Evolutionary conservation across 176 grass and related monocot species (phyloP).

Genomic region (Triticum timopheevii): DNA sequence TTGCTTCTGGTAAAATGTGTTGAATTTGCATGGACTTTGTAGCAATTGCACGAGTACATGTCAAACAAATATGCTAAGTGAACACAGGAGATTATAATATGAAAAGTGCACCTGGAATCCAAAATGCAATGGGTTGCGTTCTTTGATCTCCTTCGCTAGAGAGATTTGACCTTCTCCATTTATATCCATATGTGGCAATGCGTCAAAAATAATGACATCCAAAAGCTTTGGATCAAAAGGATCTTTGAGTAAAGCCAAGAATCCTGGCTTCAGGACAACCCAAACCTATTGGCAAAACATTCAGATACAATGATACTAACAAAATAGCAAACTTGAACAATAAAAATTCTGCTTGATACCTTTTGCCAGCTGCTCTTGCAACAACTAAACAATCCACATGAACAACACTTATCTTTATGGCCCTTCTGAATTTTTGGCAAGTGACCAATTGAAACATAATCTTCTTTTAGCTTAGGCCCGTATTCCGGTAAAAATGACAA

Average conservation of each 20-base stretch:
- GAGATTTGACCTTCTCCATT: slow-evolving; percentile 73
- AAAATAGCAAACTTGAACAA: slow-evolving; percentile 27
- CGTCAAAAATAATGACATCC: slow-evolving; percentile 96
- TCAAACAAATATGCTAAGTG: slow-evolving; percentile 10
- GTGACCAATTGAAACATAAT: slow-evolving; percentile 89
- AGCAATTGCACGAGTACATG: neutral
- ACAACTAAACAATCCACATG: slow-evolving; percentile 69
- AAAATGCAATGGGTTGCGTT: slow-evolving; percentile 85
- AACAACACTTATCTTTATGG: slow-evolving; percentile 58
- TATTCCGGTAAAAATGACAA: slow-evolving; percentile 96
- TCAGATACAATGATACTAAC: slow-evolving; percentile 18
- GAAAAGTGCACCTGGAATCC: slow-evolving; percentile 74
- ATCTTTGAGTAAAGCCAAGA: slow-evolving; percentile 91
- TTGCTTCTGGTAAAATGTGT: slow-evolving; percentile 10
- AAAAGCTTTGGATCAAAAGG: slow-evolving; percentile 93
- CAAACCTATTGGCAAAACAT: slow-evolving; percentile 64
- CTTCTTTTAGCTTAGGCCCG: slow-evolving; percentile 94
- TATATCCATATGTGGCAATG: slow-evolving; percentile 82
- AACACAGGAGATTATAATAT: neutral
- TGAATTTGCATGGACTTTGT: neutral
- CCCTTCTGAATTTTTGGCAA: slow-evolving; percentile 88
- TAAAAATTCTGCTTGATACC: slow-evolving; percentile 40
- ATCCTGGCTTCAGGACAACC: slow-evolving; percentile 95
- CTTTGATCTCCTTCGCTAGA: slow-evolving; percentile 93
- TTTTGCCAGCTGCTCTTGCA: slow-evolving; percentile 97